Conservation (phyloP, 2,329 filamentous ascomycete genomes). For the Colletotrichum limetticola region DNA sequence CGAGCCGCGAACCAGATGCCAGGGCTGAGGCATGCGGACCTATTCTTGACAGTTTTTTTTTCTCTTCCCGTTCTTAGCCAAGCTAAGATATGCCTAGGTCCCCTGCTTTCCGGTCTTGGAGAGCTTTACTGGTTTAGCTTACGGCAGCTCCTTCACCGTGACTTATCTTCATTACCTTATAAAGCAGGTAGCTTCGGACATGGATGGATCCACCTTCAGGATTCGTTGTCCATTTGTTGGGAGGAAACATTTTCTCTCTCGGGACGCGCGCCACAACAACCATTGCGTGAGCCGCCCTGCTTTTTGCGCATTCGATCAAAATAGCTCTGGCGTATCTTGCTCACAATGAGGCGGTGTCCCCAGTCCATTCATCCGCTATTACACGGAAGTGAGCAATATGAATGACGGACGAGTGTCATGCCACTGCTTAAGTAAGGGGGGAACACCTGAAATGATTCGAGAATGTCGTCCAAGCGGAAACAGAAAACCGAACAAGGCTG, state of each 20-base stretch:
- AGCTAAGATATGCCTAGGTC: background rate
- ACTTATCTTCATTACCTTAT: background rate
- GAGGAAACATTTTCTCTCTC: background rate
- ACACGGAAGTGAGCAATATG: background rate
- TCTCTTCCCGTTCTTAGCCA: no score
- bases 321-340: background rate
- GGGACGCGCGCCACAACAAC: background rate
- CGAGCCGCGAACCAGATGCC: constrained; percentile 11
- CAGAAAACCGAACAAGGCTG: background rate
- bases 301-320: background rate
- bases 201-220: background rate
- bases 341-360: background rate
- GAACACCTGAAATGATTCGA: background rate
- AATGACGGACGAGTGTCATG: background rate
- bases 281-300: background rate
- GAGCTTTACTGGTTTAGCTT: background rate
- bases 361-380: background rate
- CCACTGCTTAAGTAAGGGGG: background rate
- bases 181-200: background rate
- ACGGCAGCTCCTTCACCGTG: background rate
- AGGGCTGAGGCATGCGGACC: constrained; percentile 10
- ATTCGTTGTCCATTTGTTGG: background rate
- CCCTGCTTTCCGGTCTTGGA: background rate
- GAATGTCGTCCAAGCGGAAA: background rate
- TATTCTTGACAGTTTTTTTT: background rate